A percentile compares a stretch with the other conserved stretches of the same genome.
Evolutionary conservation across 1,284 basidiomycete species (phyloP).

Genomic region (Rhodotorula mucilaginosa): DNA sequence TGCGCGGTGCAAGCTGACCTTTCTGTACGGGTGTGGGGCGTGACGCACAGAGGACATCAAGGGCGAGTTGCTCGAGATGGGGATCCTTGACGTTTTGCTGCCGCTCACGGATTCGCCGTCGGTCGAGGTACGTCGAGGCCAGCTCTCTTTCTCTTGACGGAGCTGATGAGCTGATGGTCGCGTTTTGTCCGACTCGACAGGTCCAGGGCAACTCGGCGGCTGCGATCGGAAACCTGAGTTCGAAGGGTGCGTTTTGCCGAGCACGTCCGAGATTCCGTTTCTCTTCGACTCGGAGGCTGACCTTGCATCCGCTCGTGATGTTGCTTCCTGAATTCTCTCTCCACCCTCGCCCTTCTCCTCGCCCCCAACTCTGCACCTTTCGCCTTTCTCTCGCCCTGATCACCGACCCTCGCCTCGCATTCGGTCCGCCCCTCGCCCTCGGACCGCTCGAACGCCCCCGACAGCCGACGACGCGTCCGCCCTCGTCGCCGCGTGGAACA

Average conservation of each 20-base stretch:
- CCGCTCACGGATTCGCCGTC: conserved; percentile 93
- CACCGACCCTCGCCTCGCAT: too few relatives aligned
- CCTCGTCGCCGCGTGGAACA: conserved; percentile 97
- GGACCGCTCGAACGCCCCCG: too few relatives aligned
- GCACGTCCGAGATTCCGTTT: neutral
- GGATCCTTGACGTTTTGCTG: conserved; percentile 95
- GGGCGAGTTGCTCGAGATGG: conserved; percentile 93
- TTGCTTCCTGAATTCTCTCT: too few relatives aligned
- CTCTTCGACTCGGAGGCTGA: too few relatives aligned
- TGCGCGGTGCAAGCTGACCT: too few relatives aligned
- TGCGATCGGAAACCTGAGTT: conserved; percentile 93
- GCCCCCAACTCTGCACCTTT: too few relatives aligned
- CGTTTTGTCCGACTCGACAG: neutral
- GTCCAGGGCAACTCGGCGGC: conserved; percentile 90
- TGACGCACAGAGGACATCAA: conserved; percentile 76
- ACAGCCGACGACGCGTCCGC: conserved; percentile 92
- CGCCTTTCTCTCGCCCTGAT: too few relatives aligned
- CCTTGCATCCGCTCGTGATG: too few relatives aligned
- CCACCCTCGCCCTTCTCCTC: too few relatives aligned
- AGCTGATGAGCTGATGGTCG: neutral
- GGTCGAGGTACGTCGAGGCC: conserved; percentile 72
- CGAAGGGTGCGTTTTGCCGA: conserved; percentile 64
- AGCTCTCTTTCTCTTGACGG: neutral
- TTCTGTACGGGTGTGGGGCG: too few relatives aligned
- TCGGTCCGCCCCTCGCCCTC: too few relatives aligned